A percentile compares a stretch with the other conserved stretches of the same genome.
phyloP scores from a whole-genome alignment of 2,329 filamentous ascomycete genomes.

The Anthostomella pinea region DNA sequence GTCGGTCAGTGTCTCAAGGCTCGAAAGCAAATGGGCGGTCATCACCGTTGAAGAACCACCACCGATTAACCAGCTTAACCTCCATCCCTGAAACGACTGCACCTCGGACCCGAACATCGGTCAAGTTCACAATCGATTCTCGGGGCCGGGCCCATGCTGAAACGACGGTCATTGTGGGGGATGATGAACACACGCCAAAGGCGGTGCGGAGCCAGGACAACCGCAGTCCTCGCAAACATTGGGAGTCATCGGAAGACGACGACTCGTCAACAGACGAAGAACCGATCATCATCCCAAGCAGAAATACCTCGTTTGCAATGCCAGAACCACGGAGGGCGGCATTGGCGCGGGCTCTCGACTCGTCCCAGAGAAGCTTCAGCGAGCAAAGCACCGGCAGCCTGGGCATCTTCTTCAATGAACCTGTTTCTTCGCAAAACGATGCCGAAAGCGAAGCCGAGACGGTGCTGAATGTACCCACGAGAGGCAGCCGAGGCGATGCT shows the following conservation, averaged over 20 bases:
- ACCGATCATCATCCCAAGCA: slow-evolving; percentile 62
- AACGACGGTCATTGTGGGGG: slow-evolving; percentile 42
- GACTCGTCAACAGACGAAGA: slow-evolving; percentile 62
- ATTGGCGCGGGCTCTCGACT: slow-evolving; percentile 44
- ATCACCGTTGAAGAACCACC: slow-evolving; percentile 53
- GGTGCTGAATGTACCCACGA: slow-evolving; percentile 45
- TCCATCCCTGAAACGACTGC: slow-evolving; percentile 56
- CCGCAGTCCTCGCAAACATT: slow-evolving; percentile 29
- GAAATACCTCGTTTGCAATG: slow-evolving; percentile 56
- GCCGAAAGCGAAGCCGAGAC: slow-evolving; percentile 60
- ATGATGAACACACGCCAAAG: slow-evolving; percentile 23
- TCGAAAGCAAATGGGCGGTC: slow-evolving; percentile 44
- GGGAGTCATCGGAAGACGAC: slow-evolving; percentile 48
- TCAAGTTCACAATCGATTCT: slow-evolving; percentile 63
- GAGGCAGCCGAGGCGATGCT: slow-evolving; percentile 49
- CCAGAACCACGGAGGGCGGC: slow-evolving; percentile 50
- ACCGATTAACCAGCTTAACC: slow-evolving; percentile 49
- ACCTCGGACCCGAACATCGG: slow-evolving; percentile 49
- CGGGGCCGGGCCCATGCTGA: slow-evolving; percentile 57
- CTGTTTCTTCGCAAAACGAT: slow-evolving; percentile 32
- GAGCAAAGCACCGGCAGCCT: slow-evolving; percentile 46
- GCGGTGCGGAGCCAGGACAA: slow-evolving; percentile 20
- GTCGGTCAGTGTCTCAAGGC: slow-evolving; percentile 34
- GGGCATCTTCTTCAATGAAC: slow-evolving; percentile 36
- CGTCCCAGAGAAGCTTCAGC: slow-evolving; percentile 46